Percentiles rank a stretch among this genome's conserved stretches.
Evolutionary conservation across 805 yeast species (phyloP).

Genomic region (Cyberlindnera mrakii): DNA sequence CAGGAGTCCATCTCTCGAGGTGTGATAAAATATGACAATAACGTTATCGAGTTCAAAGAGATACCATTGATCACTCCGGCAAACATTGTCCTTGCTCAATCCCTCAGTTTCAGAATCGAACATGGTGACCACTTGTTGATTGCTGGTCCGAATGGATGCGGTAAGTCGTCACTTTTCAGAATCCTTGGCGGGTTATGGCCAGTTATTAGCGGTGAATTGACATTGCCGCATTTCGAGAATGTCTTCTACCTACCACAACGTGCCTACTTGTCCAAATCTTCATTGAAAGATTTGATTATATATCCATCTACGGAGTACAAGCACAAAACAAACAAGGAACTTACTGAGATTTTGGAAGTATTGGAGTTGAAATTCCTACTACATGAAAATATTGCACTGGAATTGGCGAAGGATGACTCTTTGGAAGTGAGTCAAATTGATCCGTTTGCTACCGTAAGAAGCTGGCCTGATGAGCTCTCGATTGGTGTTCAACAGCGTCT

Average conservation of each 20-base stretch:
- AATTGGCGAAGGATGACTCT: slow-evolving; percentile 24
- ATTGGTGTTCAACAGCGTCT: slow-evolving; percentile 90
- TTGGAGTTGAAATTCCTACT: slow-evolving; percentile 57
- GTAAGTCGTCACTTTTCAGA: slow-evolving; percentile 88
- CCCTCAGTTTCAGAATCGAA: slow-evolving; percentile 63
- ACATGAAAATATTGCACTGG: slow-evolving; percentile 35
- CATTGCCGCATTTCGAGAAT: slow-evolving; percentile 57
- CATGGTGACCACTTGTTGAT: slow-evolving; percentile 82
- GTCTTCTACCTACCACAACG: slow-evolving; percentile 90
- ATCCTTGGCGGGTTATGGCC: slow-evolving; percentile 95
- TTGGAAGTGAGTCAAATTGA: slow-evolving; percentile 29
- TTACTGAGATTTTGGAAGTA: slow-evolving; percentile 46
- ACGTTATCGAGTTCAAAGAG: slow-evolving; percentile 58
- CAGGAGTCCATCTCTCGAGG: slow-evolving; percentile 20
- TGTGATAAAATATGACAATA: slow-evolving; percentile 42
- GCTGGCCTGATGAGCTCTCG: slow-evolving; percentile 86
- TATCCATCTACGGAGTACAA: slow-evolving; percentile 75
- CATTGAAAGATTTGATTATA: slow-evolving; percentile 81
- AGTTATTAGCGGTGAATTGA: slow-evolving; percentile 48
- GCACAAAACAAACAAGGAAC: slow-evolving; percentile 36
- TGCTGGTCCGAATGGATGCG: slow-evolving; percentile 96
- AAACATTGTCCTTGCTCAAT: slow-evolving; percentile 62
- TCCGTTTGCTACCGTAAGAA: slow-evolving; percentile 61
- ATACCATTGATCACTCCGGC: slow-evolving; percentile 86
- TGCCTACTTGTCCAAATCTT: slow-evolving; percentile 63